Evolutionary conservation across 768 basidiomycete species (phyloP), one percentile per base, ranked within the genome.

Genomic region (Boletus tomentosulus): DNA sequence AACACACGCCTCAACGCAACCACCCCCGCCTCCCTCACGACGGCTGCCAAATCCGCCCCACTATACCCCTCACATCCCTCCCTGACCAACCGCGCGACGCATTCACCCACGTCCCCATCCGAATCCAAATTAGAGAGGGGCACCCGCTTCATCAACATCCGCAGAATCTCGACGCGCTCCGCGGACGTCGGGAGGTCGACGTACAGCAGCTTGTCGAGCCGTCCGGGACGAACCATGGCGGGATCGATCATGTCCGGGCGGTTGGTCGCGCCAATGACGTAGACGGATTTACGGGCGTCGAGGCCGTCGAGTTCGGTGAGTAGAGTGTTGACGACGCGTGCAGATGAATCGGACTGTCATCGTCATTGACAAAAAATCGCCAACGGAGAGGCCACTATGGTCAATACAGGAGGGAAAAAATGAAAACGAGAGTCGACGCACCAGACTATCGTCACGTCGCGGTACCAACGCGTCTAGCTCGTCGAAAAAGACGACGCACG

Each of bases 191-290:
- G 95, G 0, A 96, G 77, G 70, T 96, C 94, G 62, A 97, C 92
- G 62, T 94, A 98, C 41, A 97, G 78, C 6, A 96, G 79, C 68
- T 97, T 97, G 74, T 97, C 95, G 11, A 98, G 80, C 10, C 95
- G 82, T 0, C 95, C 94, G 0, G 95, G 95, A n/a, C 94, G 88
- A 50, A 92, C 91, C 93, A 96, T 95, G 7, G 95, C 94, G 1
- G 94, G 95, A 65, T 98, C 94, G 55, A 97, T 94, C 86, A 96
- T 96, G 73, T 98, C 93, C 1, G 94, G 94, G 12, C 94, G 78
- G 70, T 96, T 98, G 30, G 93, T 97, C 8, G 95, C 95, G 0
- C 89, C 94, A 54, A 97, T 92, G 41, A 98, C 93, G 63, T 93
- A 95, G 54, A 97, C 92, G 38, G 81, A 80, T 70, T 89, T 92